A percentile compares a stretch with the other conserved stretches of the same genome.
Evolutionary conservation across 768 basidiomycete genomes (phyloP).

Genomic region (Naganishia randhawae): DNA sequence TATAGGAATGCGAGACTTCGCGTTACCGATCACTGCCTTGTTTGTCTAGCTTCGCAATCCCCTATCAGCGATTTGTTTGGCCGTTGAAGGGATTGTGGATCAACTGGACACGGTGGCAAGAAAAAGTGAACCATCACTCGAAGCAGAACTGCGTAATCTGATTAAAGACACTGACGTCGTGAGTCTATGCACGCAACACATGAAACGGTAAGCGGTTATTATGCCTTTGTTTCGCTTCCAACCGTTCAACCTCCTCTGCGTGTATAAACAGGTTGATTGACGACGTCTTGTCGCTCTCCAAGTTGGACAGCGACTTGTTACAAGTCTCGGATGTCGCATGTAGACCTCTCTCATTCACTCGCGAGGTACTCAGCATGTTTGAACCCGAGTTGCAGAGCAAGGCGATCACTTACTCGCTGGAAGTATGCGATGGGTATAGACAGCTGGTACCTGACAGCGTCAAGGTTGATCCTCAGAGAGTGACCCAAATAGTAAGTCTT

Average conservation of each 20-base stretch:
- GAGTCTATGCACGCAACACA: constrained; percentile 22
- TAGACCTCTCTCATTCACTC: constrained; percentile 1
- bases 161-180: constrained; percentile 21
- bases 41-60: constrained; percentile 24
- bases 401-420: constrained; percentile 18
- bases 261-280: constrained; percentile 11
- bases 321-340: constrained; percentile 24
- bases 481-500: constrained; percentile 31
- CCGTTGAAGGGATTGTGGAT: constrained; percentile 24
- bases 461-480: constrained; percentile 30
- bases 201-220: constrained; percentile 18
- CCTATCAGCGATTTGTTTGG: constrained; percentile 23
- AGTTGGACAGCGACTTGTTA: constrained; percentile 28
- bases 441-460: constrained; percentile 12
- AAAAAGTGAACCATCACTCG: neutral
- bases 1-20: neutral
- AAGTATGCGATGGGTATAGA: constrained; percentile 1
- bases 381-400: constrained; percentile 22
- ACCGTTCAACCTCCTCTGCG: neutral
- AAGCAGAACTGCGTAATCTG: neutral
- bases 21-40: neutral
- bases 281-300: constrained; percentile 26
- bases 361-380: constrained; percentile 22
- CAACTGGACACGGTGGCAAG: neutral
- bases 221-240: neutral